Conservation (phyloP, 345 rosid species). For the Excoecaria cochinchinensis region DNA sequence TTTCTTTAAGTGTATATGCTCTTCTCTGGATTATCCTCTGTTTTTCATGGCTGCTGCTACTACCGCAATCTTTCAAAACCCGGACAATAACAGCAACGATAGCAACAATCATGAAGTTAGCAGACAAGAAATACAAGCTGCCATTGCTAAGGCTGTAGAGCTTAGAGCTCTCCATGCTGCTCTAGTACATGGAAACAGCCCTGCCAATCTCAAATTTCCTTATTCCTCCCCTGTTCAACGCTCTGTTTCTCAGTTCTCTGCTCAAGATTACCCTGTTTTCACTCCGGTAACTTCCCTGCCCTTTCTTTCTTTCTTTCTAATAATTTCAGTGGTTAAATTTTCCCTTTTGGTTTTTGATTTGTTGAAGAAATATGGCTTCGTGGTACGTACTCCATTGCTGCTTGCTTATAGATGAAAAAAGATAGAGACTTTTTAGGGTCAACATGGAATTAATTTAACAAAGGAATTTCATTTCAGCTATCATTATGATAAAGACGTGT, state of each 20-base stretch:
- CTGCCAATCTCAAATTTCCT: constrained; percentile 50
- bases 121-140: constrained; percentile 67
- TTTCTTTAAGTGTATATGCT: constrained; percentile 26
- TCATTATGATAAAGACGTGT: background rate
- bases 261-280: constrained; percentile 94
- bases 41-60: constrained; percentile 59
- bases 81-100: constrained; percentile 19
- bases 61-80: constrained; percentile 36
- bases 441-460: background rate
- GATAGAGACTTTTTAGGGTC: constrained; percentile 8
- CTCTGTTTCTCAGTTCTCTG: constrained; percentile 60
- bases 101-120: constrained; percentile 35
- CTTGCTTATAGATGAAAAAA: constrained; percentile 13
- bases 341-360: constrained; percentile 3
- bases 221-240: constrained; percentile 63
- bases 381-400: constrained; percentile 8
- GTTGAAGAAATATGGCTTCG: background rate
- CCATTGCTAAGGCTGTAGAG: constrained; percentile 87
- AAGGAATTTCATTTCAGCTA: background rate
- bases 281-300: constrained; percentile 64
- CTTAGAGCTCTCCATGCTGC: constrained; percentile 82
- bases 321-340: background rate
- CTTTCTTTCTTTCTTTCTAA: too few species aligned
- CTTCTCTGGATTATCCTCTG: constrained; percentile 30
- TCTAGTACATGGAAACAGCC: constrained; percentile 62